Percentiles rank a stretch among this genome's conserved stretches.
Conservation (phyloP, 441 rosid species). For the Cnidoscolus chayamansa region DNA sequence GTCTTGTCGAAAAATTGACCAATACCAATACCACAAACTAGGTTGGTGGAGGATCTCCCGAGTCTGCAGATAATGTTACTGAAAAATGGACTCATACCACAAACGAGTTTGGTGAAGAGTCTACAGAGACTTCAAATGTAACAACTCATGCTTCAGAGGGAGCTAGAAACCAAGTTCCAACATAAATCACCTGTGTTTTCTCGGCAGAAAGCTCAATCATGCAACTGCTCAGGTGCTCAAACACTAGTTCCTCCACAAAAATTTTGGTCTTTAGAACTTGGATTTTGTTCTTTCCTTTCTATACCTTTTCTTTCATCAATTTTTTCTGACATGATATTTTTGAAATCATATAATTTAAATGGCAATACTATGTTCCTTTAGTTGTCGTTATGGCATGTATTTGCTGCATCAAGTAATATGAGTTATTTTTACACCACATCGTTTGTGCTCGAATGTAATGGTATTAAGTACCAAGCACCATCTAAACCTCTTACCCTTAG, state of each 20-base stretch:
- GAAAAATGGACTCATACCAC: background rate
- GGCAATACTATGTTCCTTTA: too few species aligned
- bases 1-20: background rate
- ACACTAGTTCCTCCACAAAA: background rate
- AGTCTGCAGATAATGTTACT: background rate
- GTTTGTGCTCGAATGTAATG: too few species aligned
- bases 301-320: background rate
- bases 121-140: constrained; percentile 19
- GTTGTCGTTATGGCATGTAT: too few species aligned
- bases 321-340: background rate
- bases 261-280: background rate
- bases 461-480: too few species aligned
- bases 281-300: background rate
- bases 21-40: constrained; percentile 12
- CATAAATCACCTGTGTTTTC: background rate
- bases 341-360: background rate
- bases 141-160: constrained; percentile 20
- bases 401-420: too few species aligned
- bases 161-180: constrained; percentile 17
- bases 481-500: too few species aligned
- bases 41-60: constrained; percentile 2
- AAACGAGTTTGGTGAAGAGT: background rate
- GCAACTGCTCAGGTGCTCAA: background rate
- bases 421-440: too few species aligned
- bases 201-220: background rate